Evolutionary conservation across 768 basidiomycete species (phyloP), one percentile per base, ranked within the genome.

Genomic region (Tephrocybe sp.): DNA sequence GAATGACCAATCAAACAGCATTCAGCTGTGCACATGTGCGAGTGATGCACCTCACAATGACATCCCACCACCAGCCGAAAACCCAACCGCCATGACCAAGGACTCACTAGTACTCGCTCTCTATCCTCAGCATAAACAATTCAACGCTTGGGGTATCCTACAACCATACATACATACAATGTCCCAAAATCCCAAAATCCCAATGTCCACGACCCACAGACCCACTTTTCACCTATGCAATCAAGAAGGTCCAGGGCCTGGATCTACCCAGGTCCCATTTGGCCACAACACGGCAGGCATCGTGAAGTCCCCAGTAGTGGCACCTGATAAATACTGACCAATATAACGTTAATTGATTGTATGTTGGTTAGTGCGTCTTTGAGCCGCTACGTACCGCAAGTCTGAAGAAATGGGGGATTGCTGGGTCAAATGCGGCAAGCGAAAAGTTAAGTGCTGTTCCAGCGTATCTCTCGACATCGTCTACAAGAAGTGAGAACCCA

Each of bases 201-300:
- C 14, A 45, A 1, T 33, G 38, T 57, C 17, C 8, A 20, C 15
- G 17, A 26, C 28, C 34, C 37, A 52, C 26, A 24, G 28, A 30
- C 28, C 28, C 28, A 30, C 28, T 30, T 20, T 39, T 6, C 3
- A 39, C n/a, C 18, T 6, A n/a, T 8, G 38, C 3, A 44, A 41
- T 62, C 54, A 72, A 25, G 87, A 84, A 43, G 86, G 74, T n/a
- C 91, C 92, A 10, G 82, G 73, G 17, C 73, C 67, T 20, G 93
- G 84, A 63, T 90, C 78, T 37, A 83, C 74, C 89, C 89, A 93
- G 14, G 89, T 90, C 45, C 88, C 87, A 64, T 93, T 93, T 2
- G 85, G 81, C 75, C 81, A 86, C 45, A 89, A 69, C 3, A 79
- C 84, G 6, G 88, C 90, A 5, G 90, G 76, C 73, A 79, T 88